Conservation (phyloP, 345 rosid species). For the Ceriops decandra region DNA sequence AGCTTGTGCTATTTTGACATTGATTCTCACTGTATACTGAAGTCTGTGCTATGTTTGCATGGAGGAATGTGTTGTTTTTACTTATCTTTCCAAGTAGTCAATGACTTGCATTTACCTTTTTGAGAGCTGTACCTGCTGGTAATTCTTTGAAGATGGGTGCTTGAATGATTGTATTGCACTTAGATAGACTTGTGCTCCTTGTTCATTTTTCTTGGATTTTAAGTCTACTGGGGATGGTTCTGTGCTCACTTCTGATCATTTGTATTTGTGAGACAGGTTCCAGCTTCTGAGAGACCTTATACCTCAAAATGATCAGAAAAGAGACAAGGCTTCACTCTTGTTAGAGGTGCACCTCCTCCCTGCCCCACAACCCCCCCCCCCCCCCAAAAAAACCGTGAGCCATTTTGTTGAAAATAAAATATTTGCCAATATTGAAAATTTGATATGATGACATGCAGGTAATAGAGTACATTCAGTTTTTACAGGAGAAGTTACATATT, state of each 20-base stretch:
- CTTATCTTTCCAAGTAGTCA: too few species aligned
- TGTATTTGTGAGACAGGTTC: conserved; percentile 20
- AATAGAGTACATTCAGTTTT: conserved; percentile 34
- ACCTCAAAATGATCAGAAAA: conserved; percentile 37
- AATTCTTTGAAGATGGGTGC: background rate
- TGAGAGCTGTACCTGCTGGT: too few species aligned
- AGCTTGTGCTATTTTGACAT: too few species aligned
- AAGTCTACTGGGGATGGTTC: background rate
- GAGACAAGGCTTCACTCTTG: conserved; percentile 34
- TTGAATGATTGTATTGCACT: background rate
- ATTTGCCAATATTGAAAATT: background rate
- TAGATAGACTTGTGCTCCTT: background rate
- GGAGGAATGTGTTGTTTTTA: too few species aligned
- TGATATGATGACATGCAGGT: conserved; percentile 20
- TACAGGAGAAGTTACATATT: conserved; percentile 27
- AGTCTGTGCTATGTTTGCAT: too few species aligned
- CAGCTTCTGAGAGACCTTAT: conserved; percentile 29
- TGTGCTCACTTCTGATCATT: background rate
- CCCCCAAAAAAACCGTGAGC: too few species aligned
- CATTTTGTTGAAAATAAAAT: background rate
- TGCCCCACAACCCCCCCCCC: too few species aligned
- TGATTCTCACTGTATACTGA: too few species aligned
- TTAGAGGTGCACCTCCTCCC: conserved; percentile 22
- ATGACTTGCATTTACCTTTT: background rate
- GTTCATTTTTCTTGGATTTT: background rate